A percentile compares a stretch with the other conserved stretches of the same genome.
Evolutionary conservation across 108 stramenopile genomes (phyloP).

Genomic region (Fragilariopsis cylindrus): DNA sequence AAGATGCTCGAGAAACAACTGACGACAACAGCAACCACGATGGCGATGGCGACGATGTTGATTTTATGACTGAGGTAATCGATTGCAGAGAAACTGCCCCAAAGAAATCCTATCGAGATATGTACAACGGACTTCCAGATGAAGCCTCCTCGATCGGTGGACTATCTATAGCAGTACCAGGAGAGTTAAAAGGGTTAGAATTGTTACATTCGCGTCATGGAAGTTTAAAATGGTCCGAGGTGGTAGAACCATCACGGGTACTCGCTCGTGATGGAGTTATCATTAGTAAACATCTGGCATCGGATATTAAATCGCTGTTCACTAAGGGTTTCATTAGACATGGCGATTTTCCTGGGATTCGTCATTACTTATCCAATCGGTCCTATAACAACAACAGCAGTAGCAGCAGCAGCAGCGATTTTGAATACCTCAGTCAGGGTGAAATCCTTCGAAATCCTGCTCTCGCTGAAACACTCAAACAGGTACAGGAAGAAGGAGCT

Average conservation of each 20-base stretch:
- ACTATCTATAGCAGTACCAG: conserved; percentile 71
- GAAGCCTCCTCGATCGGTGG: conserved; percentile 56
- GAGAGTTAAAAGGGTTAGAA: conserved; percentile 80
- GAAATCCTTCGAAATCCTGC: conserved; percentile 54
- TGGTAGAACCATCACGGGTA: conserved; percentile 60
- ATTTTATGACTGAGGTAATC: conserved; percentile 63
- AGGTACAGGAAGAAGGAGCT: conserved; percentile 58
- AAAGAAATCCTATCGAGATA: conserved; percentile 41
- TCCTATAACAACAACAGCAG: conserved; percentile 18
- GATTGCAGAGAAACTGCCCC: conserved; percentile 84
- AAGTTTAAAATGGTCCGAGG: conserved; percentile 50
- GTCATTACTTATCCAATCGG: conserved; percentile 40
- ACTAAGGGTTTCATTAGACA: background rate
- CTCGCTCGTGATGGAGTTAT: conserved; percentile 64
- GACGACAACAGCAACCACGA: background rate
- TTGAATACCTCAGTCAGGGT: conserved; percentile 45
- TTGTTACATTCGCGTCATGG: conserved; percentile 67
- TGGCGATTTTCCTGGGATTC: conserved; percentile 25
- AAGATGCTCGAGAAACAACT: conserved; percentile 39
- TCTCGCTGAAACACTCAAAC: conserved; percentile 56
- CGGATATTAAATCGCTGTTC: conserved; percentile 32
- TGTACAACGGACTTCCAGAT: conserved; percentile 43
- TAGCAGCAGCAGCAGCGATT: too few relatives aligned
- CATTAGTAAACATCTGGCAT: conserved; percentile 44
- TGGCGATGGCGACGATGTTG: background rate